Base-by-base conservation (phyloP, 768 basidiomycete genomes). In the Coprinellus micaceus region DNA sequence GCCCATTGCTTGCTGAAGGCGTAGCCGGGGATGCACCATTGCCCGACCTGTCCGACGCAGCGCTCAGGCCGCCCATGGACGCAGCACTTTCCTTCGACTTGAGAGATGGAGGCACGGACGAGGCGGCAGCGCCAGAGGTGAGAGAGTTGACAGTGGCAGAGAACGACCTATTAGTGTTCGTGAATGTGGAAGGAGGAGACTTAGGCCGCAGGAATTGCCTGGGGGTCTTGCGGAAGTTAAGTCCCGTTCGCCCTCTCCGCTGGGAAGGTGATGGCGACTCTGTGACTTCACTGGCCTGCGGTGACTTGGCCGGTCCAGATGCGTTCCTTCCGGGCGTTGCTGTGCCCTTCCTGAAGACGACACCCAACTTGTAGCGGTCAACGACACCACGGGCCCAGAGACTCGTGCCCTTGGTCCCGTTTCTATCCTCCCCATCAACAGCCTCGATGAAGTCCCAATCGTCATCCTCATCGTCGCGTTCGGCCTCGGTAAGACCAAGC, bases 401-500 rank as follows among this genome's bases (percentile, higher is more conserved):
- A 65, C 87, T 94, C 19, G 84, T 82, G 6, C 85, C 91, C 65
- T 86, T 85, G 24, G 86, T 74, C 17, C 91, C 91, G 59, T 94
- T 93, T 58, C 85, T 79, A 56, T 92, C 91, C 66, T 91, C 91
- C n/a, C 83, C 85, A 60, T 88, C 87, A 4, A 74, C 89, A 37
- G 82, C 82, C 63, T 93, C 90, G 58, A 96, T 80, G 60, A 94
- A 82, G 79, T 94, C 93, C 93, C 94, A 96, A 55, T 94, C 93
- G 40, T 92, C 89, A 50, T 93, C 91, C 53, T 85, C 83, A 21
- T 81, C 79, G 21, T 78, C 74, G n/a, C 75, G 72, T 64, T 75
- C 77, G 50, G 74, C 68, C 53, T 70, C 69, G 3, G 69, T 77
- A 48, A 63, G 71, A 54, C 73, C 75, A 36, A 68, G 66, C 52